Base-by-base conservation (phyloP, 2,329 filamentous ascomycete genomes). In the Aurifilum marmelostoma region DNA sequence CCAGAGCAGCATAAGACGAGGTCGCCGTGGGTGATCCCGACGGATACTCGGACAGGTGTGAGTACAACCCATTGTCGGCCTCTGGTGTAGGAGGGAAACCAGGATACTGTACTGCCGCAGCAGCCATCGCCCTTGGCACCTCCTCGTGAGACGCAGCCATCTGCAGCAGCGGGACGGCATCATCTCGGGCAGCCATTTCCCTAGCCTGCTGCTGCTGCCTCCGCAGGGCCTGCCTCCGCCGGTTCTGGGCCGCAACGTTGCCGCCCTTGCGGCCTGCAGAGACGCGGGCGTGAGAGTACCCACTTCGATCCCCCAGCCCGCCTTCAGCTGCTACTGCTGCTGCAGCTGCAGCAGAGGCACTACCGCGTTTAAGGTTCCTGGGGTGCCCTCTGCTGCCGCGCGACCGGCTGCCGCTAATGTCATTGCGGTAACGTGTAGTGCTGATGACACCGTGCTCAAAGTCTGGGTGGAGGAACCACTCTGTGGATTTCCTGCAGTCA, bases 391-490 rank as follows among this genome's bases (percentile, higher is more conserved):
- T 24, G 21, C 41, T 37, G 1, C n/a, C 54, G 41, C 65, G 65
- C 5, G 54, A 60, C 24, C 65, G 41, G 29, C 56, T 60, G 41
- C 54, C 65, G 69, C 80, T 75, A 69, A 80, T 80, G 34, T 75
- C 77, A 73, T 89, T 90, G 72, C 91, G 88, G 78, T 92, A 94
- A 72, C 91, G 83, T 1, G 95, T 97, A 0, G 95, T 98, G 69
- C 93, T 95, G 79, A 94, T 89, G 63, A 97, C 92, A 34, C 92
- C 92, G 32, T 91, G 81, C 27, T 80, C 79, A 41, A 93, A 81
- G 0, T 93, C 92, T 0, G 88, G 82, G 47, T 90, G 89, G 34
- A 98, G 82, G 58, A 89, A 86, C 95, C 95, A 98, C 78, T 91
- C 88, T 63, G 87, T 89, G 1, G 87, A 87, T 76, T 91, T 94